These are phyloP conservation scores for Salvia miltiorrhiza DNA, from an alignment of 257 asterid species.

Conservation along the genomic window DNA sequence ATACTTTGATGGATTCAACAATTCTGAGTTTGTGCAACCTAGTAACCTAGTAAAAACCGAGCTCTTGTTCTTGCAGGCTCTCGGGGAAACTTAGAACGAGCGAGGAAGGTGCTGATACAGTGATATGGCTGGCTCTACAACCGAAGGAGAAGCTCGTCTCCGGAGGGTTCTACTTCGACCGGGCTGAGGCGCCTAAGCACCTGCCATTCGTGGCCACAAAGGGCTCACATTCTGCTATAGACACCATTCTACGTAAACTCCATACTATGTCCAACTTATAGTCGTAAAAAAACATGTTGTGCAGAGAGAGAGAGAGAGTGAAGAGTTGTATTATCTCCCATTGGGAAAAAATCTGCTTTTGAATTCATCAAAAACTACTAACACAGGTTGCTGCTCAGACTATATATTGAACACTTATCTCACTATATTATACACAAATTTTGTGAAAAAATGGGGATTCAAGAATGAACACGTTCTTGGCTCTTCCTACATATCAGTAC, in stretches of 20 bases:
- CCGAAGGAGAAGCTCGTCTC: conserved; percentile 70
- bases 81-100: conserved; percentile 83
- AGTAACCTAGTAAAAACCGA: no score
- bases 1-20: background rate
- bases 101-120: conserved; percentile 86
- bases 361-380: background rate
- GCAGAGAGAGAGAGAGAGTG: background rate
- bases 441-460: background rate
- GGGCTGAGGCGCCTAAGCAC: conserved; percentile 82
- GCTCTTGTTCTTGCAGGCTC: conserved; percentile 40
- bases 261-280: conserved; percentile 36
- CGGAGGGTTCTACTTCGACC: conserved; percentile 73
- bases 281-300: background rate
- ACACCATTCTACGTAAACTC: conserved; percentile 48
- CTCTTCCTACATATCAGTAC: background rate
- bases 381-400: background rate
- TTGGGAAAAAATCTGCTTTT: background rate
- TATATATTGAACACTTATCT: background rate
- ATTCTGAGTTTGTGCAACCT: background rate
- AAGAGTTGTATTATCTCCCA: background rate
- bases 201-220: conserved; percentile 61
- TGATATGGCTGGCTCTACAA: conserved; percentile 81
- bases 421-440: background rate
- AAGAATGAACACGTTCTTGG: conserved; percentile 2
- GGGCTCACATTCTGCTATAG: conserved; percentile 58